These are phyloP conservation scores for Staphylotrichum tortipilum DNA, from an alignment of 495 filamentous ascomycete genomes.

Conservation along the genomic window DNA sequence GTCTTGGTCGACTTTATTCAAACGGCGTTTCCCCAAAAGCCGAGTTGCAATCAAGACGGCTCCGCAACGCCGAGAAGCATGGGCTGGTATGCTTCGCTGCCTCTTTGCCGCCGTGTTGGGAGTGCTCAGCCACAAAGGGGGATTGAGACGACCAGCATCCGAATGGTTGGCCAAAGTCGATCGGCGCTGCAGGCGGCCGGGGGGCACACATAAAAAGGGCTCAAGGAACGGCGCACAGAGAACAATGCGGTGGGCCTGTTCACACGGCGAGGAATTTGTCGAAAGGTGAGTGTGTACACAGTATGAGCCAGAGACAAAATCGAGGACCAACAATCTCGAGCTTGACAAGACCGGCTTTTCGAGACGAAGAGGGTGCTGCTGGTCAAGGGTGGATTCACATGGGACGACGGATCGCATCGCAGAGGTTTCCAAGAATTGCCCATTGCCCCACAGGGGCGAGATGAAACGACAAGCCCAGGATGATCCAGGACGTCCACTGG, in stretches of 20 bases:
- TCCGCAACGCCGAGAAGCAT: background rate
- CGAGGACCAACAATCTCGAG: background rate
- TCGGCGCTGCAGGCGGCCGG: constrained; percentile 1
- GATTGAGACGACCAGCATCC: constrained; percentile 2
- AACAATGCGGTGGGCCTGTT: background rate
- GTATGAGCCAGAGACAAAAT: too few relatives aligned
- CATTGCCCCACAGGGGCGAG: background rate
- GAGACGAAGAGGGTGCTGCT: too few relatives aligned
- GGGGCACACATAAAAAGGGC: background rate
- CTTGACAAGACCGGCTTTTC: background rate
- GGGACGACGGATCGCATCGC: too few relatives aligned
- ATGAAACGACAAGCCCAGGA: background rate
- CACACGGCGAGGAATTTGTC: too few relatives aligned
- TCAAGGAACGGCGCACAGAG: constrained; percentile 1
- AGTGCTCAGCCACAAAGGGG: constrained; percentile 15
- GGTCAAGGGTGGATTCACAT: too few relatives aligned
- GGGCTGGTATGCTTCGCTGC: too few relatives aligned
- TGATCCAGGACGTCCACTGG: too few relatives aligned
- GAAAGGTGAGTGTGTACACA: too few relatives aligned
- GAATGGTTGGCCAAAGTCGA: constrained; percentile 14
- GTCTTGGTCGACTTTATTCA: too few relatives aligned
- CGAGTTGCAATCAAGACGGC: too few relatives aligned
- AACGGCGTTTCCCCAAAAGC: too few relatives aligned
- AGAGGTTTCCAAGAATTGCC: background rate
- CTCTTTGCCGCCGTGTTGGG: constrained; percentile 10